Conservation (phyloP, 2,329 filamentous ascomycete genomes). For the Epichloe hybrida region DNA sequence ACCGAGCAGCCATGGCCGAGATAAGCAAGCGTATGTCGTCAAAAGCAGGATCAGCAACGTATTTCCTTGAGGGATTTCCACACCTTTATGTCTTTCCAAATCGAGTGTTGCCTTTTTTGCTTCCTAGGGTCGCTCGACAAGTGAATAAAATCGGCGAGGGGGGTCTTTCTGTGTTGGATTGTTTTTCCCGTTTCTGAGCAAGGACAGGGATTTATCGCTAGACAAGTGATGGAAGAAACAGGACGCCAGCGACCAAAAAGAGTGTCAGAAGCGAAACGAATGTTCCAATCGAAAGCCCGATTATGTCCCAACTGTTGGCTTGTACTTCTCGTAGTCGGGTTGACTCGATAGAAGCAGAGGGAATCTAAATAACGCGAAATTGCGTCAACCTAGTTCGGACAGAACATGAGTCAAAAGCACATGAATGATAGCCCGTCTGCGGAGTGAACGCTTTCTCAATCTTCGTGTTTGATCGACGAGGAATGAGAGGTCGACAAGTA, state of each 20-base stretch:
- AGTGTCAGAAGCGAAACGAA: constrained; percentile 18
- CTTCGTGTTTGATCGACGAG: neutral
- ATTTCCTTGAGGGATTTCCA: neutral
- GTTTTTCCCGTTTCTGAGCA: neutral
- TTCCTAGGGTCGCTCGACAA: neutral
- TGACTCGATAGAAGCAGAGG: constrained; percentile 16
- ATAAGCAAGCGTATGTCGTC: too few relatives aligned
- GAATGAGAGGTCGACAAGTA: neutral
- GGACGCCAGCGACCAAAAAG: constrained; percentile 44
- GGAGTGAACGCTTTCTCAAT: neutral
- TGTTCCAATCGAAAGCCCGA: constrained; percentile 19
- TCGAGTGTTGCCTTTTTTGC: neutral
- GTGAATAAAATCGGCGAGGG: neutral
- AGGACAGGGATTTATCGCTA: constrained; percentile 15
- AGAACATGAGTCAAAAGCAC: constrained; percentile 16
- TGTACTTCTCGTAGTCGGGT: neutral
- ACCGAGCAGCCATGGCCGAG: neutral
- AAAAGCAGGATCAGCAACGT: neutral
- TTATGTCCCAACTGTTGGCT: neutral
- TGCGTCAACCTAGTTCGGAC: constrained; percentile 15
- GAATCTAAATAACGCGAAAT: constrained; percentile 17
- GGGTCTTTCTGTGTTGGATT: neutral
- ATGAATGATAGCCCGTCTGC: neutral
- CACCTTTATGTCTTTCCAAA: neutral
- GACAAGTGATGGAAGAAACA: constrained; percentile 21